Base-by-base conservation (phyloP, 2,329 filamentous ascomycete species). In the Fusarium sambucinum region DNA sequence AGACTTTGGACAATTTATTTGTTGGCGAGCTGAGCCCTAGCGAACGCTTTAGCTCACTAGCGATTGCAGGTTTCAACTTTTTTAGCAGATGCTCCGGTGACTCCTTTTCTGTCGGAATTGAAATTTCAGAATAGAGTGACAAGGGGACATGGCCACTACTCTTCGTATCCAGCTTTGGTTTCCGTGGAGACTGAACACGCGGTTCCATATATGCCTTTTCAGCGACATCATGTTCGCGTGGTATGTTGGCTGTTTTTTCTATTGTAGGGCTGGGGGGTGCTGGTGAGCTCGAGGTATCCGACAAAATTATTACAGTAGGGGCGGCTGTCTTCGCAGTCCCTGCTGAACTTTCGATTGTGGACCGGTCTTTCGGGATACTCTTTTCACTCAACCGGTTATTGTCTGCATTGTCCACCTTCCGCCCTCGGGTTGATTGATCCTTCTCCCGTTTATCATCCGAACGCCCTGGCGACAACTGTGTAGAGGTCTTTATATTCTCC, bases 171-270 rank as follows among this genome's bases (percentile, higher is more conserved):
- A 27, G 41, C 51, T 56, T 61, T n/a, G 35, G 23, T 30, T 35
- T 32, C 19, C 27, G 30, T 27, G 23, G 45, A 27, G 14, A 19
- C 12, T 35, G 19, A 37, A 16, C 7, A 14, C 32, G 57, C 41
- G 53, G 47, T n/a, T 32, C 45, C 55, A 56, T 54, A 21, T 33
- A 37, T 37, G 62, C 30, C 47, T 5, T 44, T 48, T 47, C 45
- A 19, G 19, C 11, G n/a, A 25, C 11, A 25, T 35, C 27, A 17
- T 33, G 10, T 6, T 38, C 35, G 42, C 19, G 19, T 37, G 38
- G 23, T 41, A 25, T 41, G 12, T 32, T 53, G 16, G 41, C n/a
- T n/a, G 17, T 13, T 16, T 33, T 37, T 38, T 37, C 38, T 17
- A 42, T 30, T 19, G 19, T 38, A 12, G 11, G 29, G 4, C 16